A percentile compares a stretch with the other conserved stretches of the same genome.
Evolutionary conservation across 257 asterid genomes (phyloP).

Genomic region (Plantago elongata): DNA sequence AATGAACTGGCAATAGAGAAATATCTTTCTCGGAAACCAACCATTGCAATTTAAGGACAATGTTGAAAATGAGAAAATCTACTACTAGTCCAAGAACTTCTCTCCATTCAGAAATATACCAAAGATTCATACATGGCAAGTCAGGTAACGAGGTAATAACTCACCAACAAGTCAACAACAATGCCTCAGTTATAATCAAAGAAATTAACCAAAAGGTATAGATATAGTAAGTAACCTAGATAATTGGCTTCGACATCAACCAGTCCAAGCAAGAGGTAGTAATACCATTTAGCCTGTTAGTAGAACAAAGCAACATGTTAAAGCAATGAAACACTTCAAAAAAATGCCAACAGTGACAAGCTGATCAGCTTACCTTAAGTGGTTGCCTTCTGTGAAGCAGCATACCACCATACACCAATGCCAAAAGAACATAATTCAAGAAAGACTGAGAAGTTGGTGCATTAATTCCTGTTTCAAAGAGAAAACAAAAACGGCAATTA

Average conservation of each 20-base stretch:
- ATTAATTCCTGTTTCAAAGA: conserved; percentile 57
- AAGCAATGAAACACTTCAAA: not conserved
- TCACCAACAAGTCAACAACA: conserved; percentile 3
- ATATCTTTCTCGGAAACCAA: too few species aligned
- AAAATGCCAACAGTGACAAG: not conserved
- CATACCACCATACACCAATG: conserved; percentile 68
- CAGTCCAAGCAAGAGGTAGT: conserved; percentile 69
- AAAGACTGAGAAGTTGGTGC: conserved; percentile 99
- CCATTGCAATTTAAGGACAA: too few species aligned
- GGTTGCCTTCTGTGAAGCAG: conserved; percentile 66
- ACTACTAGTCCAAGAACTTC: too few species aligned
- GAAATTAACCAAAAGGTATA: not conserved
- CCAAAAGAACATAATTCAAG: conserved; percentile 78
- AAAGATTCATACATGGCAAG: not conserved
- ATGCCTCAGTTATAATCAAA: not conserved
- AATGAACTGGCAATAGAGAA: too few species aligned
- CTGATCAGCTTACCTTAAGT: conserved; percentile 63
- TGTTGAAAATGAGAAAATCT: too few species aligned
- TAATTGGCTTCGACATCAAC: conserved; percentile 94
- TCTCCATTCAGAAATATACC: not conserved
- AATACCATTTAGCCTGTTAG: conserved; percentile 87
- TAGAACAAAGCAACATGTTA: conserved; percentile 7
- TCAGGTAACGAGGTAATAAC: not conserved
- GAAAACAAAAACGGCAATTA: not conserved
- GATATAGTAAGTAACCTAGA: conserved; percentile 54